A percentile compares a stretch with the other conserved stretches of the same genome.
Evolutionary conservation across 192 early-diverging fungal genomes (phyloP).

Genomic region (Coemansia asiatica): DNA sequence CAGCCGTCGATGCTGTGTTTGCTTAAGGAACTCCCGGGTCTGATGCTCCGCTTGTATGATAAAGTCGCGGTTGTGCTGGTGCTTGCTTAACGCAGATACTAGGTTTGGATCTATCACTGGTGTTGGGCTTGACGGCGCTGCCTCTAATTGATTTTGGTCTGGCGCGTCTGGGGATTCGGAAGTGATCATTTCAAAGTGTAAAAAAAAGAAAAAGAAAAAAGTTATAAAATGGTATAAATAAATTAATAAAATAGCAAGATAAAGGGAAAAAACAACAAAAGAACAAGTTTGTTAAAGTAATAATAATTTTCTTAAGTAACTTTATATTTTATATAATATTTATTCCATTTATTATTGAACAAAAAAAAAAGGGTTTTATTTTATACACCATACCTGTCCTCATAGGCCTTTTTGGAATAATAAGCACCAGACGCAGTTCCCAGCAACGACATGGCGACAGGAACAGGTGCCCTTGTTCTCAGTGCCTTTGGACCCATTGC

Average conservation of each 20-base stretch:
- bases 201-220: too few species aligned
- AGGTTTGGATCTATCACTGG: too few species aligned
- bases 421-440: constrained; percentile 41
- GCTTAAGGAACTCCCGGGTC: constrained; percentile 13
- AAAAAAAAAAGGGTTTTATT: constrained; percentile 9
- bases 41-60: constrained; percentile 16
- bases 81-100: constrained; percentile 9
- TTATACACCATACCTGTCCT: constrained; percentile 45
- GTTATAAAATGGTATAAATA: too few species aligned
- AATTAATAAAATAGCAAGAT: too few species aligned
- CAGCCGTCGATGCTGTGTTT: constrained; percentile 4
- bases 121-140: not conserved
- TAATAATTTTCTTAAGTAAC: too few species aligned
- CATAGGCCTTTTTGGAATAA: constrained; percentile 46
- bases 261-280: not conserved
- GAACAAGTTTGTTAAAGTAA: too few species aligned
- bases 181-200: too few species aligned
- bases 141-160: not conserved
- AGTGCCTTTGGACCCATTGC: constrained; percentile 52
- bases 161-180: too few species aligned
- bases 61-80: constrained; percentile 23
- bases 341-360: not conserved
- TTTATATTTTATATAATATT: not conserved
- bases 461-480: constrained; percentile 42
- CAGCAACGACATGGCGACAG: constrained; percentile 33